These are phyloP conservation scores for Scutellaria baicalensis DNA, from an alignment of 257 asterid species.

Conservation along the genomic window DNA sequence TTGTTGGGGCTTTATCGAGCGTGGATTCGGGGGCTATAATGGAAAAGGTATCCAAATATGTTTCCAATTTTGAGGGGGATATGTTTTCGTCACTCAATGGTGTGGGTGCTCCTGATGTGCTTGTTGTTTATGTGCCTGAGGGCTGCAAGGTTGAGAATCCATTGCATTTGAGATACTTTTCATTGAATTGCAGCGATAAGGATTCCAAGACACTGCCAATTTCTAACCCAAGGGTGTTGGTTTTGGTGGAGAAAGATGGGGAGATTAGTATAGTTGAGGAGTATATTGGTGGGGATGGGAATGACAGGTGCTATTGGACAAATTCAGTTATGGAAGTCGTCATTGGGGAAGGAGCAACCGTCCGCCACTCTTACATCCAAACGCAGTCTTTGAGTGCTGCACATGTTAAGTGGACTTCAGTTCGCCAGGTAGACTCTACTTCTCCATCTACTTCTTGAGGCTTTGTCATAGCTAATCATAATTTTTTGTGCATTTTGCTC, in stretches of 20 bases:
- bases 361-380: constrained; percentile 76
- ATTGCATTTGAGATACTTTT: constrained; percentile 53
- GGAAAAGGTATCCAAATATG: constrained; percentile 54
- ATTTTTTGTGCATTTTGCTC: not conserved
- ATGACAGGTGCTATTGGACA: constrained; percentile 62
- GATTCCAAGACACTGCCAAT: constrained; percentile 56
- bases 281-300: constrained; percentile 42
- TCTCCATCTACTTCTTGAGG: constrained; percentile 4
- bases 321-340: constrained; percentile 74
- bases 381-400: constrained; percentile 71
- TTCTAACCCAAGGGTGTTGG: constrained; percentile 84
- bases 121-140: constrained; percentile 72
- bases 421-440: constrained; percentile 55
- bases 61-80: constrained; percentile 60
- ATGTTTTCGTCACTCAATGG: constrained; percentile 89
- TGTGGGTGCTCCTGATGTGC: constrained; percentile 78
- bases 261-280: constrained; percentile 79
- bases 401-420: constrained; percentile 90
- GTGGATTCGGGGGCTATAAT: constrained; percentile 38
- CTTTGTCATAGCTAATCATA: not conserved
- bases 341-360: constrained; percentile 68
- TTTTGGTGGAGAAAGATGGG: constrained; percentile 84
- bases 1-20: constrained; percentile 54
- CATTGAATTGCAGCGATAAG: constrained; percentile 50
- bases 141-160: constrained; percentile 73